Base-by-base conservation (phyloP, 805 yeast genomes). In the Kodamaea kaohsiungensis region DNA sequence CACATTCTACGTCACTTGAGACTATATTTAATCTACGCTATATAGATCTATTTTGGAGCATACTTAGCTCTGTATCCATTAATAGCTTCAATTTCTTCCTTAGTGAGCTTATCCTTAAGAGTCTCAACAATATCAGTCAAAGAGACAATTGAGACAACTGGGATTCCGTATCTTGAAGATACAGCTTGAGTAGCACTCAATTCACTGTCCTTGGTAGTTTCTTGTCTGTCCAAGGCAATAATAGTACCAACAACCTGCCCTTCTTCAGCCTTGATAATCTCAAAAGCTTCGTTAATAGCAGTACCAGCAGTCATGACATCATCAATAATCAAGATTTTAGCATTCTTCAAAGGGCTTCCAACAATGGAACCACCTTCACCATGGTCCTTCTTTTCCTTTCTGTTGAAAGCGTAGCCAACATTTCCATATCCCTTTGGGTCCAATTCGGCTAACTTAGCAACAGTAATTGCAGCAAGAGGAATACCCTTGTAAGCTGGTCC, bases 401-500 rank as follows among this genome's bases (percentile, higher is more conserved):
- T 86, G 80, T 93, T 93, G 80, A 91, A 93, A n/a, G 98, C 85
- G 70, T 92, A 95, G 46, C 90, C 91, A 48, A 90, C 76, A 56
- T 84, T 70, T 50, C 83, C 84, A 66, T 84, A 91, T 65, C 87
- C 86, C 53, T 82, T 83, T n/a, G 91, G 90, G 55, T 90, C 95
- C 61, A 91, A 78, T 73, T 95, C 98, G 38, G 93, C 95, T 56
- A 95, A 79, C 71, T 95, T 93, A 55, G 95, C 93, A 55, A 89
- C 91, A 13, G 97, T 91, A 57, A 93, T 82, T 3, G 98, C 96
- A 51, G 96, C 96, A 54, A 93, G 80, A 18, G 99, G 96, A 63
- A 93, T 93, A 16, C 99, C 99, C 75, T 95, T 95, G 75, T 93
- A 93, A 27, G 99, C 99, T 9, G 99, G 99, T 7, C 99, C 99